A percentile compares a stretch with the other conserved stretches of the same genome.
phyloP scores from a whole-genome alignment of 1,284 basidiomycete genomes.

The Phylloboletellus chloephorus region DNA sequence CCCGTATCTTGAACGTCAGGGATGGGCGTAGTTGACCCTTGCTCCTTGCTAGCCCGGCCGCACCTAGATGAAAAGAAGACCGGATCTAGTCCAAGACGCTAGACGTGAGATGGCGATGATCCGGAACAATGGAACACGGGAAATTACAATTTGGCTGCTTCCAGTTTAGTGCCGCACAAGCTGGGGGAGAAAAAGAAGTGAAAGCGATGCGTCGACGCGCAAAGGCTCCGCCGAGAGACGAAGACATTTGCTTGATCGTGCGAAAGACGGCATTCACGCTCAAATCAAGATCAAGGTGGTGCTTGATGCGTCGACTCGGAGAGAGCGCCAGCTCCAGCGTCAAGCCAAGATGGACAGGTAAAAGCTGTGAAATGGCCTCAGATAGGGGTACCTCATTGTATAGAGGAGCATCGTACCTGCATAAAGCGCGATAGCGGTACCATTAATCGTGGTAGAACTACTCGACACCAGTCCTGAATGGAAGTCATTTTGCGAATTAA shows the following conservation, averaged over 20 bases:
- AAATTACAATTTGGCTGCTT: constrained; percentile 95
- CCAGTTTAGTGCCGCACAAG: constrained; percentile 92
- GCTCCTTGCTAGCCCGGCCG: constrained; percentile 50
- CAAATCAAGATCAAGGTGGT: constrained; percentile 65
- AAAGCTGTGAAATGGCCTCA: constrained; percentile 41
- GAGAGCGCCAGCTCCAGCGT: constrained; percentile 72
- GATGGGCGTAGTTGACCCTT: constrained; percentile 39
- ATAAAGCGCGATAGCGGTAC: constrained; percentile 68
- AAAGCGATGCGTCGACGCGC: constrained; percentile 75
- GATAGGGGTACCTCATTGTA: constrained; percentile 12
- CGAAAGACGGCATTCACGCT: constrained; percentile 81
- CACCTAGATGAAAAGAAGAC: constrained; percentile 93
- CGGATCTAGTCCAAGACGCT: constrained; percentile 63
- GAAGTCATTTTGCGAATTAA: constrained; percentile 29
- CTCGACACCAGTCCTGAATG: constrained; percentile 52
- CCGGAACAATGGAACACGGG: constrained; percentile 13
- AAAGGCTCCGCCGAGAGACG: constrained; percentile 43
- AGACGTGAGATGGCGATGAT: constrained; percentile 16
- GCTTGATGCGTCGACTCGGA: constrained; percentile 41
- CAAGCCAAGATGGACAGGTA: constrained; percentile 71
- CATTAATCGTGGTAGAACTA: constrained; percentile 53
- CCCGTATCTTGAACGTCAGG: constrained; percentile 47
- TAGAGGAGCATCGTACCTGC: constrained; percentile 42
- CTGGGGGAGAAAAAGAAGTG: constrained; percentile 82
- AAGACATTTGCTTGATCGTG: constrained; percentile 69